Evolutionary conservation across 2,329 filamentous ascomycete genomes (phyloP).

Genomic region (Xylaria sp.): DNA sequence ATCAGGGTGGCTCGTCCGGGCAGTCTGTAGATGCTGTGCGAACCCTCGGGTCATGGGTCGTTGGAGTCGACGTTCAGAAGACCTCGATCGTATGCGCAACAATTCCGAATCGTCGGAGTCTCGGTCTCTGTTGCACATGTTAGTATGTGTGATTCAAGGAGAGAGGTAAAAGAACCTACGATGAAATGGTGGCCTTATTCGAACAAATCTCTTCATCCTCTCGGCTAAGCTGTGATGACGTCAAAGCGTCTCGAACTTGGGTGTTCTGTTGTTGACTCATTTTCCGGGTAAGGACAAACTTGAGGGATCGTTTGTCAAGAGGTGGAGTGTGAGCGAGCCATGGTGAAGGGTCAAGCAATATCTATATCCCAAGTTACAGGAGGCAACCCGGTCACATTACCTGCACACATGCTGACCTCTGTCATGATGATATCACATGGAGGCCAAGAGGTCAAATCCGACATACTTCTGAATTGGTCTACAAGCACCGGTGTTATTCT

Average conservation of each 20-base stretch:
- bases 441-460: background rate
- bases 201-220: slow-evolving; percentile 31
- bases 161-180: slow-evolving; percentile 13
- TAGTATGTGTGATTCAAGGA: slow-evolving; percentile 10
- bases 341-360: slow-evolving; percentile 8
- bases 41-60: slow-evolving; percentile 27
- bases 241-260: background rate
- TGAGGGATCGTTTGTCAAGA: background rate
- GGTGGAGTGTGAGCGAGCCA: background rate
- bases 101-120: slow-evolving; percentile 15
- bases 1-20: slow-evolving; percentile 18
- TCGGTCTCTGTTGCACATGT: slow-evolving; percentile 22
- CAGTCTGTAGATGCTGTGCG: slow-evolving; percentile 23
- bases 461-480: slow-evolving; percentile 8
- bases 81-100: slow-evolving; percentile 6
- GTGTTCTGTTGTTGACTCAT: slow-evolving; percentile 15
- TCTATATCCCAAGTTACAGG: slow-evolving; percentile 18
- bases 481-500: background rate
- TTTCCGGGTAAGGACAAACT: background rate
- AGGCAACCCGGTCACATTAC: slow-evolving; percentile 27
- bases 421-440: slow-evolving; percentile 21
- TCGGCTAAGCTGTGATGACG: slow-evolving; percentile 6
- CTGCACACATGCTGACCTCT: slow-evolving; percentile 4
- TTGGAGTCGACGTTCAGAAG: slow-evolving; percentile 26
- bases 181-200: slow-evolving; percentile 31